Base-by-base conservation (phyloP, 495 filamentous ascomycete species). In the Haplographium delicatum region DNA sequence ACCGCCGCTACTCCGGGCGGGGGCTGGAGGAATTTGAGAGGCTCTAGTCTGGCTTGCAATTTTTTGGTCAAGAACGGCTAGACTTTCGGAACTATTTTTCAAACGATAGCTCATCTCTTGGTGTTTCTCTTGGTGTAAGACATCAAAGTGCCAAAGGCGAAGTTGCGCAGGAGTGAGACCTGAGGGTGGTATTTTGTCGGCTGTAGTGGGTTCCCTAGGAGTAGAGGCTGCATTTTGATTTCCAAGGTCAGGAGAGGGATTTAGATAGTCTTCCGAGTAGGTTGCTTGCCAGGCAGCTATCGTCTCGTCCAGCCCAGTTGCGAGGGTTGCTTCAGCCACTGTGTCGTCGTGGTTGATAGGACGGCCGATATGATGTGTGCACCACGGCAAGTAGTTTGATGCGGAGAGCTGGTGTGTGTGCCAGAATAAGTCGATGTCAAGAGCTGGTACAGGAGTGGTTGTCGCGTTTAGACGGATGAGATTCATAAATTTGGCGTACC, bases 371-470 rank as follows among this genome's bases (percentile, higher is more conserved):
- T 46, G 43, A 10, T 46, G 24, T 7, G 1, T 33, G 34, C 43
- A 46, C 43, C 43, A 46, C 2, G 43, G 43, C 1, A 46, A 9
- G 23, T 46, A 46, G 22, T 31, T 46, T 16, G 43, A 46, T 30
- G n/a, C 5, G 8, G 43, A 10, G 7, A 46, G 13, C 16, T 46
- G 43, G 26, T 46, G 43, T 4, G 43, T 46, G 16, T 46, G 43
- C 43, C 43, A 46, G 13, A 46, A 46, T 10, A 46, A 18, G 26
- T 46, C 43, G 24, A 46, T 46, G 18, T 46, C 43, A 5, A 46
- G 9, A 6, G 43, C 43, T 2, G 43, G 43, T 2, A 46, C 43
- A 16, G 27, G 25, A n/a, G 15, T 18, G 18, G 23, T 11, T 1
- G 25, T 46, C 5, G n/a, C 43, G 13, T 31, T 46, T 5, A 33